These are phyloP conservation scores for Ophiocordyceps robertsii DNA, from an alignment of 2,329 filamentous ascomycete species.

Conservation along the genomic window DNA sequence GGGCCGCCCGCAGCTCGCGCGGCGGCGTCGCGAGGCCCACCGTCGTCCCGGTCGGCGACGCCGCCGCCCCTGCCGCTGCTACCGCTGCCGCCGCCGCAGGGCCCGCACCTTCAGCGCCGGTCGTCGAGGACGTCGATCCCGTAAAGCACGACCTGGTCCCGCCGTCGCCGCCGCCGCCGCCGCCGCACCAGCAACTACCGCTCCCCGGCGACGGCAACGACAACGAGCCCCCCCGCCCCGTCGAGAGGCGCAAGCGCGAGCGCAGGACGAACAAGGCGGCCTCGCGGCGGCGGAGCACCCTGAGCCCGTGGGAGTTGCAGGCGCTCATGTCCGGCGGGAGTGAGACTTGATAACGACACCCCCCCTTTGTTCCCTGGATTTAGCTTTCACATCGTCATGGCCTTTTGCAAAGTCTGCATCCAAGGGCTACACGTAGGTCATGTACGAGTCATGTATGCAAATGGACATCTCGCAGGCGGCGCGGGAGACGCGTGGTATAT, in stretches of 20 bases:
- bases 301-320: constrained; percentile 64
- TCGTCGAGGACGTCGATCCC: constrained; percentile 17
- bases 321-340: constrained; percentile 37
- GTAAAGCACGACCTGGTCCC: constrained; percentile 17
- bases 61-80: constrained; percentile 10
- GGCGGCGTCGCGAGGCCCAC: constrained; percentile 8
- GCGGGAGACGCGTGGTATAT: no score
- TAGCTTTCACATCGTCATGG: background rate
- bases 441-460: no score
- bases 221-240: background rate
- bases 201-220: background rate
- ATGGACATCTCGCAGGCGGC: no score
- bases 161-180: constrained; percentile 5
- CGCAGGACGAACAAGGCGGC: constrained; percentile 39
- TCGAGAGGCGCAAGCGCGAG: constrained; percentile 35
- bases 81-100: constrained; percentile 4
- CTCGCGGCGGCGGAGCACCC: constrained; percentile 56
- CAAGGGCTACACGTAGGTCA: no score
- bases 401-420: no score
- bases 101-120: background rate
- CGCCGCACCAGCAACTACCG: background rate
- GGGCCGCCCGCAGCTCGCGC: constrained; percentile 30
- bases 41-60: background rate
- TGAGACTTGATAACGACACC: constrained; percentile 22
- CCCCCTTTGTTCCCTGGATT: background rate